Evolutionary conservation across 2,329 filamentous ascomycete species (phyloP).

Genomic region (Exophiala viscosa): DNA sequence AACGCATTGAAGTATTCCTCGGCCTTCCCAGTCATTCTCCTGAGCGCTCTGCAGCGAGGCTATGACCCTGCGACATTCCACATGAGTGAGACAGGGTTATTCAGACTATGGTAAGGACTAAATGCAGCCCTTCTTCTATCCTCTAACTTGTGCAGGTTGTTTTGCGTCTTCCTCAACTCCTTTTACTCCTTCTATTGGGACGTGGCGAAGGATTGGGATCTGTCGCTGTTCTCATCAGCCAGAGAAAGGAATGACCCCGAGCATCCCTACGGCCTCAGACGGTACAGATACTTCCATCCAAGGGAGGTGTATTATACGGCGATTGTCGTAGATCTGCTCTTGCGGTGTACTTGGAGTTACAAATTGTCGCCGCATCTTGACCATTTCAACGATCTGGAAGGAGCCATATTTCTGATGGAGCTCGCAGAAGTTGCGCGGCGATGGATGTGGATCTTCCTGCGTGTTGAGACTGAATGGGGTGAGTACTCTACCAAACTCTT

Average conservation of each 20-base stretch:
- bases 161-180: constrained; percentile 75
- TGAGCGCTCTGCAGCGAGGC: constrained; percentile 70
- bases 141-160: constrained; percentile 54
- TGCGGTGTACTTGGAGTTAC: constrained; percentile 87
- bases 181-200: constrained; percentile 99
- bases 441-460: constrained; percentile 97
- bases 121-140: not conserved
- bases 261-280: constrained; percentile 73
- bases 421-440: constrained; percentile 79
- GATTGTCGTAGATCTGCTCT: constrained; percentile 70
- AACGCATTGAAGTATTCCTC: constrained; percentile 95
- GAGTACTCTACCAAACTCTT: constrained; percentile 1
- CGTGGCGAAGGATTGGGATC: constrained; percentile 91
- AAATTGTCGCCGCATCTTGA: constrained; percentile 80
- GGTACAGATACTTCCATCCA: constrained; percentile 67
- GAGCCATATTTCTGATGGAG: constrained; percentile 83
- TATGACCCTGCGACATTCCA: constrained; percentile 50
- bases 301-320: constrained; percentile 77
- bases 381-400: constrained; percentile 81
- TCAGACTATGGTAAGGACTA: constrained; percentile 50
- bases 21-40: constrained; percentile 84
- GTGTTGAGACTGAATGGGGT: constrained; percentile 91
- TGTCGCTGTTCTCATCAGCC: constrained; percentile 68
- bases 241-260: constrained; percentile 58
- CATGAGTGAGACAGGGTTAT: constrained; percentile 54